These are phyloP conservation scores for Ceriops decandra DNA, from an alignment of 345 rosid genomes.

Conservation along the genomic window DNA sequence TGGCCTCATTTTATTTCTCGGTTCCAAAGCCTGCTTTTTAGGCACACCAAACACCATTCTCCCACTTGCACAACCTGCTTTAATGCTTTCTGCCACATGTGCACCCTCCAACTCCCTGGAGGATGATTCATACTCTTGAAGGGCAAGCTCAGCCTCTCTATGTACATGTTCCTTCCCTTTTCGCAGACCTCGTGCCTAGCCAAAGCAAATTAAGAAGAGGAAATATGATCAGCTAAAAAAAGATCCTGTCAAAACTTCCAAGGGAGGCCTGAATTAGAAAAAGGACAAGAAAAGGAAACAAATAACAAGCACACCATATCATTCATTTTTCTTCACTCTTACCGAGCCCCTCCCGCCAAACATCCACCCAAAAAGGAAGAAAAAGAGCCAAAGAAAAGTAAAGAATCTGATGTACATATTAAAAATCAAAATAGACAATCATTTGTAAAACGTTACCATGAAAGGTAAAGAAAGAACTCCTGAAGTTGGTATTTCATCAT, in stretches of 20 bases:
- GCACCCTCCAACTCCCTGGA: slow-evolving; percentile 44
- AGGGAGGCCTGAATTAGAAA: background rate
- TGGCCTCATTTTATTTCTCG: slow-evolving; percentile 32
- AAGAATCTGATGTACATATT: background rate
- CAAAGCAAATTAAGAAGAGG: slow-evolving; percentile 14
- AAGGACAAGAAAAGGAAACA: background rate
- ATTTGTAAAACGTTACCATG: slow-evolving; percentile 52
- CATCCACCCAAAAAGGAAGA: no score
- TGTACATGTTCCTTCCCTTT: slow-evolving; percentile 60
- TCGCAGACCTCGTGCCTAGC: slow-evolving; percentile 71
- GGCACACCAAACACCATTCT: slow-evolving; percentile 77
- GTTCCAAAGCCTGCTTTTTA: slow-evolving; percentile 36
- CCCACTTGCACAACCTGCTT: slow-evolving; percentile 43
- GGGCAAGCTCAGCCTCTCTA: slow-evolving; percentile 75
- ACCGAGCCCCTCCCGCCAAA: background rate
- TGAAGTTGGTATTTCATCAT: slow-evolving; percentile 55
- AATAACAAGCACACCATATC: no score
- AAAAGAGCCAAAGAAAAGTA: background rate
- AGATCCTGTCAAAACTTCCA: background rate
- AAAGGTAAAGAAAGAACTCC: slow-evolving; percentile 90
- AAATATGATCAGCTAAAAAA: slow-evolving; percentile 10
- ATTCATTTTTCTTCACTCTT: background rate
- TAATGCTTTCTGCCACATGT: slow-evolving; percentile 37
- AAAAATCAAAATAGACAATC: background rate
- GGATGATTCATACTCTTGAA: slow-evolving; percentile 64